A percentile compares a stretch with the other conserved stretches of the same genome.
These are phyloP conservation scores for Crotalaria pallida DNA, from an alignment of 306 rosid species.

Conservation along the genomic window DNA sequence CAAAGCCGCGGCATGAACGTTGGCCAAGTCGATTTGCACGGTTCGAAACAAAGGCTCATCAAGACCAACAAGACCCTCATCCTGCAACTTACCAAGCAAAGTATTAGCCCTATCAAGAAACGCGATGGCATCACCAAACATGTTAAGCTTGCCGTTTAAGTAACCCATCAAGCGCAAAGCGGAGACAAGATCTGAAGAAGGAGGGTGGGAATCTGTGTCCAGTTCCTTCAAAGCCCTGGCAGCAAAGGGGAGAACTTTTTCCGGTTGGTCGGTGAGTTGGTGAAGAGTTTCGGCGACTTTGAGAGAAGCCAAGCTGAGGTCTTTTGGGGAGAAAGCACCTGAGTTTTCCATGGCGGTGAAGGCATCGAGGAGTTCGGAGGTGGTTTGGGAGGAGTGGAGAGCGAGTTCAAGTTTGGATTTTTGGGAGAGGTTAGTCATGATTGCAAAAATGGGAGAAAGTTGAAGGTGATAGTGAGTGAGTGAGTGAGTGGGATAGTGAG, in stretches of 20 bases:
- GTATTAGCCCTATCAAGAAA: constrained; percentile 73
- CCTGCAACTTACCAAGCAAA: constrained; percentile 55
- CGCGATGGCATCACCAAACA: constrained; percentile 76
- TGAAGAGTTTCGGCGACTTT: constrained; percentile 78
- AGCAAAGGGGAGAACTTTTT: constrained; percentile 58
- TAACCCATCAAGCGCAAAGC: constrained; percentile 78
- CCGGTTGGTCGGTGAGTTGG: constrained; percentile 82
- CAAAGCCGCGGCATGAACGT: constrained; percentile 73
- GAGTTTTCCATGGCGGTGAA: constrained; percentile 78
- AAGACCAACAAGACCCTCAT: constrained; percentile 39
- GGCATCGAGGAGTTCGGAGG: constrained; percentile 51
- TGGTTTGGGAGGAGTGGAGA: constrained; percentile 65
- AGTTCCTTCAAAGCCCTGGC: constrained; percentile 60
- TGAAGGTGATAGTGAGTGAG: too few relatives aligned
- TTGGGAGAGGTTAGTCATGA: too few relatives aligned
- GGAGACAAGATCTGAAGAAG: constrained; percentile 63
- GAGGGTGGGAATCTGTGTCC: constrained; percentile 44
- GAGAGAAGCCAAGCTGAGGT: constrained; percentile 77
- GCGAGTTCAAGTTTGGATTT: constrained; percentile 75
- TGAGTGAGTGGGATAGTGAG: too few relatives aligned
- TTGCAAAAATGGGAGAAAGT: too few relatives aligned
- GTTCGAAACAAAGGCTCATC: constrained; percentile 88
- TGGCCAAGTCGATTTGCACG: constrained; percentile 72
- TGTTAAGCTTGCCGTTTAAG: constrained; percentile 51
- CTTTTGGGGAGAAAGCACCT: constrained; percentile 47